Conservation (phyloP, 1,284 basidiomycete species). For the Athelia psychrophila region DNA sequence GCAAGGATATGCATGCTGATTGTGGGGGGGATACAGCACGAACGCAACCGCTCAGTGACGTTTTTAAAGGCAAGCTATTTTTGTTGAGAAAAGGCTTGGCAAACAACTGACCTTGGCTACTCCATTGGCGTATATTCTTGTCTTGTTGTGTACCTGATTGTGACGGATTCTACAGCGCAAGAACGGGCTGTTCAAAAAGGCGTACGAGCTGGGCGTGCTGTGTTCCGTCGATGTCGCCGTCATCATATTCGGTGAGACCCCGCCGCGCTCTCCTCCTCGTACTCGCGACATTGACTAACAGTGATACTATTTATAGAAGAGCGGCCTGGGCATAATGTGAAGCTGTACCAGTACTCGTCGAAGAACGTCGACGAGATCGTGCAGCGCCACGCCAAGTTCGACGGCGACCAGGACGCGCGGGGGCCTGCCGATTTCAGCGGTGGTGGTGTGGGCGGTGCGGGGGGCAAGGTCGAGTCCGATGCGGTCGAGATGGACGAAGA, state of each 20-base stretch:
- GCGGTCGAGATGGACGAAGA: constrained; percentile 38
- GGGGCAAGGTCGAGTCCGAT: no score
- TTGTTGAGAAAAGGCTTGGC: constrained; percentile 44
- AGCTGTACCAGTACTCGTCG: constrained; percentile 62
- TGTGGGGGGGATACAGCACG: constrained; percentile 52
- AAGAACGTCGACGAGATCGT: constrained; percentile 48
- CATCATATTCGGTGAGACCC: constrained; percentile 52
- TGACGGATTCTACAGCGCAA: constrained; percentile 55
- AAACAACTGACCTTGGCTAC: constrained; percentile 4
- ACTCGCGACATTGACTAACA: not conserved
- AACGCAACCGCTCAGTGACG: constrained; percentile 88
- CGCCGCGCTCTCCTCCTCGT: not conserved
- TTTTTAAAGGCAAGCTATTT: constrained; percentile 81
- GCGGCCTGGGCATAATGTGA: constrained; percentile 46
- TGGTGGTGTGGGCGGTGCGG: constrained; percentile 19
- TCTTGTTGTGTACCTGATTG: constrained; percentile 6
- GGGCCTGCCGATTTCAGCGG: constrained; percentile 47
- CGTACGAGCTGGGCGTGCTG: constrained; percentile 81
- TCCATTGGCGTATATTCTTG: no score
- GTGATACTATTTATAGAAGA: constrained; percentile 33
- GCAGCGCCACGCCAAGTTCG: constrained; percentile 48
- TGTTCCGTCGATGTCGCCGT: constrained; percentile 60
- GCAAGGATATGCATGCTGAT: not conserved
- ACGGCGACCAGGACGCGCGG: constrained; percentile 51
- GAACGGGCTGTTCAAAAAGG: constrained; percentile 89